These are phyloP conservation scores for Colletotrichum abscissum DNA, from an alignment of 2,329 filamentous ascomycete genomes.

Conservation along the genomic window DNA sequence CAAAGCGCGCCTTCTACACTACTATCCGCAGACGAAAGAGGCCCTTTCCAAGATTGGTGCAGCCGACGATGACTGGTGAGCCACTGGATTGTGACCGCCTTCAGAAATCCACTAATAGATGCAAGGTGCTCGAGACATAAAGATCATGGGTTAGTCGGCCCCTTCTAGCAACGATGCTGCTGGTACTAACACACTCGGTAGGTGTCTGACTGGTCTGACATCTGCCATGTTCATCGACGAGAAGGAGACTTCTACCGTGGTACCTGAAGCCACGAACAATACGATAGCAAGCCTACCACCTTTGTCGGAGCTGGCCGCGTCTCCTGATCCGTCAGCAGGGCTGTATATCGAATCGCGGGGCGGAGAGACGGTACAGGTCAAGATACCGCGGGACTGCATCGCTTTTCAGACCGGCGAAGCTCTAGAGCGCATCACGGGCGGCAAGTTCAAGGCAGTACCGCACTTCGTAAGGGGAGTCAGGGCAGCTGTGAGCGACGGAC, in stretches of 20 bases:
- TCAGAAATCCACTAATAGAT: not conserved
- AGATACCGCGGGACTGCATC: slow-evolving; percentile 90
- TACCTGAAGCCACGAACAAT: slow-evolving; percentile 42
- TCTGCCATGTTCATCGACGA: slow-evolving; percentile 98
- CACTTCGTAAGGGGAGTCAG: slow-evolving; percentile 90
- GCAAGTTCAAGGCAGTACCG: slow-evolving; percentile 92
- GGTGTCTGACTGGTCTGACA: slow-evolving; percentile 92
- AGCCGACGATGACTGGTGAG: slow-evolving; percentile 91
- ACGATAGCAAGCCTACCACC: slow-evolving; percentile 52
- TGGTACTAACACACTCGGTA: slow-evolving; percentile 55
- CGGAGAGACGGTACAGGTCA: slow-evolving; percentile 87
- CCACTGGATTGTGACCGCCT: too few species aligned
- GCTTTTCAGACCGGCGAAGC: slow-evolving; percentile 97
- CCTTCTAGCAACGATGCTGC: not conserved
- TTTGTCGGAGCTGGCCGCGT: slow-evolving; percentile 77
- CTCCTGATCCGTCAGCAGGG: slow-evolving; percentile 86
- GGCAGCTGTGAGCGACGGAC: slow-evolving; percentile 60
- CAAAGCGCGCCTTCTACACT: slow-evolving; percentile 92
- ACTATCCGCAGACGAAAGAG: slow-evolving; percentile 74
- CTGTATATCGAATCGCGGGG: slow-evolving; percentile 93
- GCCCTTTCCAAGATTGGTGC: slow-evolving; percentile 40
- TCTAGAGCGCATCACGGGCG: slow-evolving; percentile 89
- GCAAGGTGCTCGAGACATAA: not conserved
- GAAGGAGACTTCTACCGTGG: slow-evolving; percentile 51
- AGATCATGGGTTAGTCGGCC: not conserved